These are phyloP conservation scores for Jaminaea rosea DNA, from an alignment of 1,284 basidiomycete species.

Conservation along the genomic window DNA sequence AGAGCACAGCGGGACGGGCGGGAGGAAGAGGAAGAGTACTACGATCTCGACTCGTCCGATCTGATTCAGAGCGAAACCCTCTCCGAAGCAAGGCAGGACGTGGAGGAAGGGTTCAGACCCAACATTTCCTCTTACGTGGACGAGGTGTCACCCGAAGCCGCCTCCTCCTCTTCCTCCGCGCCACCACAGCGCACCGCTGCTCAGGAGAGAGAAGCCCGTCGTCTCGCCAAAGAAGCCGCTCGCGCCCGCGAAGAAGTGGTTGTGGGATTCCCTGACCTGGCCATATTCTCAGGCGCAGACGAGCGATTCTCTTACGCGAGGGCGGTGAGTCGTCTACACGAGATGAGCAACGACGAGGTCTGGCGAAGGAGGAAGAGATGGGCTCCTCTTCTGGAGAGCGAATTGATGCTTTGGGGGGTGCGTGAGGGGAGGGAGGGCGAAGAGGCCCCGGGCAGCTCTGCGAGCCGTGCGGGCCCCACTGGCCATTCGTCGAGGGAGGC, in stretches of 20 bases:
- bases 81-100: constrained; percentile 51
- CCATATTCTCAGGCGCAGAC: constrained; percentile 62
- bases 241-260: background rate
- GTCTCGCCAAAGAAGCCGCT: background rate
- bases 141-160: background rate
- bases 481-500: constrained; percentile 6
- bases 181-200: background rate
- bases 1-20: background rate
- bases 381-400: constrained; percentile 21
- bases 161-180: background rate
- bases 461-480: background rate
- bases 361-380: constrained; percentile 25
- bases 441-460: constrained; percentile 11
- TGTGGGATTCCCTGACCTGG: constrained; percentile 49
- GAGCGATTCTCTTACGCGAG: constrained; percentile 63
- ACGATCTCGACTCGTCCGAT: constrained; percentile 45
- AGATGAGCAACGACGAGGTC: constrained; percentile 53
- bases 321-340: constrained; percentile 59
- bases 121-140: constrained; percentile 58
- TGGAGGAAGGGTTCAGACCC: constrained; percentile 56
- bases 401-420: constrained; percentile 22
- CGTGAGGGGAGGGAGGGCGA: background rate
- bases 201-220: background rate
- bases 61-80: constrained; percentile 59
- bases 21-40: constrained; percentile 9